Evolutionary conservation across 495 filamentous ascomycete genomes (phyloP).

Genomic region (Penicillium ochrochloron): DNA sequence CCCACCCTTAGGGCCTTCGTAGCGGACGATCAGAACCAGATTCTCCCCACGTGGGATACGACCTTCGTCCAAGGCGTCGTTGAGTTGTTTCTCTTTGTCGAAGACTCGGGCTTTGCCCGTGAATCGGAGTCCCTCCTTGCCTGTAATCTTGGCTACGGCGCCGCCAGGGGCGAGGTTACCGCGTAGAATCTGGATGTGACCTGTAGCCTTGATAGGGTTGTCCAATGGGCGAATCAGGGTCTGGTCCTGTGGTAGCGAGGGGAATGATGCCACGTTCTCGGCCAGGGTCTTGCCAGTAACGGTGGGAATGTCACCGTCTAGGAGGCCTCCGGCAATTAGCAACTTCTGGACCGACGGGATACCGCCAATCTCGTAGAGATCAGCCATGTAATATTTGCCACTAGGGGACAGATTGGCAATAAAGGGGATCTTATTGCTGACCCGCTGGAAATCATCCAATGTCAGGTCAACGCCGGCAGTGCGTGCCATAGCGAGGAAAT

Average conservation of each 20-base stretch:
- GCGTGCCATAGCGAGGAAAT: conserved; percentile 93
- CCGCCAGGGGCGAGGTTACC: conserved; percentile 93
- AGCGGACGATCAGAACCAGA: conserved; percentile 90
- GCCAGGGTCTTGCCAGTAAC: conserved; percentile 90
- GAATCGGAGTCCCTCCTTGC: conserved; percentile 88
- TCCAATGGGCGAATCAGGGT: conserved; percentile 80
- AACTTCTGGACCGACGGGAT: conserved; percentile 92
- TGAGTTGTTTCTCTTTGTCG: conserved; percentile 82
- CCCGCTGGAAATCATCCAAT: conserved; percentile 85
- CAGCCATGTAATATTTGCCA: conserved; percentile 90
- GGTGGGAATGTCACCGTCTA: conserved; percentile 86
- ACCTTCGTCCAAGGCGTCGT: conserved; percentile 72
- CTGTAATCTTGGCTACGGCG: conserved; percentile 96
- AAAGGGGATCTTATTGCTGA: conserved; percentile 88
- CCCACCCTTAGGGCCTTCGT: conserved; percentile 93
- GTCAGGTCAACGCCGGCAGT: conserved; percentile 84
- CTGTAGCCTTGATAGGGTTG: conserved; percentile 85
- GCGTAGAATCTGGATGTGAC: conserved; percentile 86
- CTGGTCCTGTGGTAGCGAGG: conserved; percentile 78
- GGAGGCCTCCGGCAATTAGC: conserved; percentile 77
- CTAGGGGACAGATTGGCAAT: conserved; percentile 91
- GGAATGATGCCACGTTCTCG: conserved; percentile 83
- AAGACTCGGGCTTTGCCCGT: conserved; percentile 86
- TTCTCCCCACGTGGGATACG: conserved; percentile 77
- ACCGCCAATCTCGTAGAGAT: conserved; percentile 92